A percentile compares a stretch with the other conserved stretches of the same genome.
Conservation (phyloP, 2,329 filamentous ascomycete species). For the Pestalotiopsis sp. region DNA sequence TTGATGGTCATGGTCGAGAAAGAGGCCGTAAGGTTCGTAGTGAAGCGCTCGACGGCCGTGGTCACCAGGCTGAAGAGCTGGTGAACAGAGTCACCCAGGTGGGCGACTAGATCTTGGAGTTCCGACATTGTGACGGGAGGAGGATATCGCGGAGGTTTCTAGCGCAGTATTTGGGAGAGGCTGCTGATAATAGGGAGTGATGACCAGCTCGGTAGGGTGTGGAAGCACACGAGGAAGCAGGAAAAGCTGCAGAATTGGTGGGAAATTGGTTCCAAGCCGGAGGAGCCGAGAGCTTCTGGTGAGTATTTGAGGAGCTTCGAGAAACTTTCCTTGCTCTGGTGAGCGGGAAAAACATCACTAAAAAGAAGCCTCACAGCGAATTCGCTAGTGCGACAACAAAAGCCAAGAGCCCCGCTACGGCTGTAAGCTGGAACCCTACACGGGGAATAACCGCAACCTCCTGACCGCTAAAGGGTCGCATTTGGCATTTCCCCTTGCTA, state of each 20-base stretch:
- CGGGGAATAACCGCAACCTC: background rate
- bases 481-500: background rate
- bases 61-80: conserved; percentile 27
- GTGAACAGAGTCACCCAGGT: conserved; percentile 27
- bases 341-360: conserved; percentile 1
- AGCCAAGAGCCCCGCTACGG: background rate
- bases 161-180: background rate
- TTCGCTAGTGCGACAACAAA: background rate
- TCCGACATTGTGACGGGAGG: conserved; percentile 27
- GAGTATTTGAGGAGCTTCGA: background rate
- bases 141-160: background rate
- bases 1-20: conserved; percentile 52
- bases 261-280: background rate
- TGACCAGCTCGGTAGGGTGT: background rate
- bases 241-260: background rate
- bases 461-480: background rate
- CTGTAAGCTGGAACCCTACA: background rate
- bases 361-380: background rate
- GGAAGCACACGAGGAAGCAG: background rate
- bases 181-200: background rate
- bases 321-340: background rate
- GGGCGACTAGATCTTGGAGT: conserved; percentile 28
- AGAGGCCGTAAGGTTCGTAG: conserved; percentile 49
- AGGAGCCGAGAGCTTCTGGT: background rate
- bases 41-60: conserved; percentile 32